A percentile compares a stretch with the other conserved stretches of the same genome.
phyloP scores from a whole-genome alignment of 2,329 filamentous ascomycete genomes.

The Leptoxyphium fumago region DNA sequence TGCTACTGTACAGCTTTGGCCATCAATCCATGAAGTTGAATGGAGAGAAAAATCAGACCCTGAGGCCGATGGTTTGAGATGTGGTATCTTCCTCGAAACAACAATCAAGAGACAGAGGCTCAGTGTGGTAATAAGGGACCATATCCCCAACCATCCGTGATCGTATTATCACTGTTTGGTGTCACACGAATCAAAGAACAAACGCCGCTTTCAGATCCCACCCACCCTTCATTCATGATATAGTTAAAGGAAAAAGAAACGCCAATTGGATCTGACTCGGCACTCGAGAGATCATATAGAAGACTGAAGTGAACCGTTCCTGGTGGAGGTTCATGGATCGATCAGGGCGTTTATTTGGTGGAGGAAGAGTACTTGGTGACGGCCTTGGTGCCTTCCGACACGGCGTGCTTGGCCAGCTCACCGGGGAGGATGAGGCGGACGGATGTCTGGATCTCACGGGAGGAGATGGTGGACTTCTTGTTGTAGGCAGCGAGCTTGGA shows the following conservation, averaged over 20 bases:
- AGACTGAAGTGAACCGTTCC: no score
- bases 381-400: constrained; percentile 98
- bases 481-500: constrained; percentile 99
- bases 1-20: constrained; percentile 19
- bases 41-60: no score
- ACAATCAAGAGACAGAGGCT: constrained; percentile 8
- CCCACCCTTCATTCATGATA: constrained; percentile 28
- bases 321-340: no score
- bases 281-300: no score
- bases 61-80: no score
- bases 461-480: constrained; percentile 99
- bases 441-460: constrained; percentile 97
- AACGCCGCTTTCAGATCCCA: constrained; percentile 30
- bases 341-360: constrained; percentile 63
- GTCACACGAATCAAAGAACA: constrained; percentile 6
- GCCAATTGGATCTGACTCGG: not conserved
- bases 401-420: constrained; percentile 98
- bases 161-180: constrained; percentile 29
- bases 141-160: constrained; percentile 30
- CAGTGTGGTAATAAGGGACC: constrained; percentile 14
- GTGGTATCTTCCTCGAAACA: not conserved
- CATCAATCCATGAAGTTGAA: not conserved
- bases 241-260: constrained; percentile 6
- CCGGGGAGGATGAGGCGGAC: constrained; percentile 95
- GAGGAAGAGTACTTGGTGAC: constrained; percentile 99